phyloP scores from a whole-genome alignment of 2,329 filamentous ascomycete species.

The Colletotrichum camelliae region DNA sequence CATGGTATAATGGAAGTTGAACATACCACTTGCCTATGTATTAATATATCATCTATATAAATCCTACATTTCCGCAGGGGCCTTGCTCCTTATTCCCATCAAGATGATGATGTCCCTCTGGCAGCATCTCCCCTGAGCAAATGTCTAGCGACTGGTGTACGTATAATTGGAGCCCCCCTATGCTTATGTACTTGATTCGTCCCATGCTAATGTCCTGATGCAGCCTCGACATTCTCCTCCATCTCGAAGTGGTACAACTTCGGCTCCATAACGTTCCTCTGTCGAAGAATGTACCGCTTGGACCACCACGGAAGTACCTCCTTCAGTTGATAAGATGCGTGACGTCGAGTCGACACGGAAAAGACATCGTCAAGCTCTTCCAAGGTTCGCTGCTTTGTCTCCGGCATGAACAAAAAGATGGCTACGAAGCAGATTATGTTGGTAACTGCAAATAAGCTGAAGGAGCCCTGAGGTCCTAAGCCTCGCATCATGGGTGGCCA shows the following conservation, averaged over 20 bases:
- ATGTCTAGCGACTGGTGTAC: background rate
- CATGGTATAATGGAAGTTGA: background rate
- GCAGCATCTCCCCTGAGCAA: background rate
- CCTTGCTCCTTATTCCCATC: background rate
- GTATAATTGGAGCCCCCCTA: background rate
- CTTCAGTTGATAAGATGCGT: slow-evolving; percentile 37
- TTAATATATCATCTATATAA: background rate
- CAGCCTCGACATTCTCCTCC: background rate
- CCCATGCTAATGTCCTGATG: background rate
- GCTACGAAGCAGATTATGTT: slow-evolving; percentile 50
- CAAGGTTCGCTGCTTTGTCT: slow-evolving; percentile 55
- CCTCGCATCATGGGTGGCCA: slow-evolving; percentile 53
- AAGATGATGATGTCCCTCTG: background rate
- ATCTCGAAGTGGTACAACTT: slow-evolving; percentile 1
- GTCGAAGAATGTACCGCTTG: background rate
- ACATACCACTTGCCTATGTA: background rate
- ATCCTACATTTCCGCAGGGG: background rate
- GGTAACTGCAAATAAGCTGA: slow-evolving; percentile 51
- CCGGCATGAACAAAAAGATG: slow-evolving; percentile 55
- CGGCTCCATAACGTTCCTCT: background rate
- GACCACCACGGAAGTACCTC: slow-evolving; percentile 18
- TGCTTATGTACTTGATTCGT: background rate
- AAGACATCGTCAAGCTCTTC: slow-evolving; percentile 50
- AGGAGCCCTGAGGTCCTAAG: slow-evolving; percentile 39
- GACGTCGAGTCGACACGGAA: slow-evolving; percentile 33